Evolutionary conservation across 805 yeast species (phyloP), one percentile per base, ranked within the genome.

Genomic region (Isabelozyma pseudorhagii): DNA sequence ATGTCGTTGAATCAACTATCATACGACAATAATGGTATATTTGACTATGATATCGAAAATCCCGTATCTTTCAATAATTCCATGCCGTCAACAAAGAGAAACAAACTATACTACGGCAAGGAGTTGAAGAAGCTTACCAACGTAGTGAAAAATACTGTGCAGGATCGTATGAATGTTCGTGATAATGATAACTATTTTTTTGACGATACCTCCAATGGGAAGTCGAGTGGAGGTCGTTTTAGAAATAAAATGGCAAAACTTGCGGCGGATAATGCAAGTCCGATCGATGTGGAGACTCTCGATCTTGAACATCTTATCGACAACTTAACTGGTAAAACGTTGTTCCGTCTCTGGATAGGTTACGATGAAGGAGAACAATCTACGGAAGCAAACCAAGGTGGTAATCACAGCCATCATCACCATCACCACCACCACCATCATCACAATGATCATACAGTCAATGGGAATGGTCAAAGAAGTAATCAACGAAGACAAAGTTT

Each of bases 91-190:
- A 36, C 31, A 27, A 57, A 57, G 41, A 61, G 63, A 38, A 64
- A 63, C 50, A 69, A 64, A 46, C 59, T 59, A 41, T 60, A 65
- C 48, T 74, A 72, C 47, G 64, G 75, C n/a, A 68, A 68, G 47
- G 79, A 74, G 49, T 59, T 74, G 39, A 71, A 72, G 48, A 81
- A 82, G 47, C 63, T 85, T 44, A 83, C 84, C 42, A 83, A 80
- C 54, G 89, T 80, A 31, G 87, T 89, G 36, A 87, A 86, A 58
- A 78, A 82, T 15, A 84, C 91, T 0, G 87, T 88, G 21, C 87
- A 84, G 57, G 94, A 89, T 60, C 68, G 67, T 50, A 71, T 70
- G 29, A 65, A 55, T 40, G 57, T 61, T 11, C 29, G 48, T 18
- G 47, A 55, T 29, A 60, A 58, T 44, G 54, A 51, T 21, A 62